phyloP scores from a whole-genome alignment of 306 rosid species.

The Vicia villosa region DNA sequence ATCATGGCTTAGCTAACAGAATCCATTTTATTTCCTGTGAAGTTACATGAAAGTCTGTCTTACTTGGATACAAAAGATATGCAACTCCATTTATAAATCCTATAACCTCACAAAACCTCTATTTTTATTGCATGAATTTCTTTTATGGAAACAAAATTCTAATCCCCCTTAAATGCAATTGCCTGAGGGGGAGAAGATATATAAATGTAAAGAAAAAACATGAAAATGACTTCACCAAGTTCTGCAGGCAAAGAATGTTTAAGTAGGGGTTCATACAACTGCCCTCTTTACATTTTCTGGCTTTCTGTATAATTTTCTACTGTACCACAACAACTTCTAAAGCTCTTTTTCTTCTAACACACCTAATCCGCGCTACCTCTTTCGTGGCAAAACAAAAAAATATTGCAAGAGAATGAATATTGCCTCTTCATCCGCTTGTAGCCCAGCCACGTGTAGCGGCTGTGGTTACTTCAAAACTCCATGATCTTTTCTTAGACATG shows the following conservation, averaged over 20 bases:
- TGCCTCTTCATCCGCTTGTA: slow-evolving; percentile 30
- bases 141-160: slow-evolving; percentile 16
- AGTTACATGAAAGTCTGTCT: background rate
- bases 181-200: slow-evolving; percentile 5
- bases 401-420: slow-evolving; percentile 32
- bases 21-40: background rate
- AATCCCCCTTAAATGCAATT: slow-evolving; percentile 16
- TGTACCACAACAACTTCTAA: slow-evolving; percentile 36
- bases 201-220: background rate
- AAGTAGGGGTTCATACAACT: slow-evolving; percentile 32
- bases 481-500: slow-evolving; percentile 40
- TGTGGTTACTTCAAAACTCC: slow-evolving; percentile 37
- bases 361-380: slow-evolving; percentile 28
- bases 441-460: slow-evolving; percentile 15
- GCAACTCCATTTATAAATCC: background rate
- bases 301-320: slow-evolving; percentile 40
- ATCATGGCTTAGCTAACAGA: background rate
- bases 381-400: slow-evolving; percentile 27
- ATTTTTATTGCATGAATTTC: slow-evolving; percentile 40
- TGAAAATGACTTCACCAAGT: slow-evolving; percentile 22
- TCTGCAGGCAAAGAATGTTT: slow-evolving; percentile 26
- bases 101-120: slow-evolving; percentile 15
- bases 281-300: slow-evolving; percentile 51
- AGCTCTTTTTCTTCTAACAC: slow-evolving; percentile 31
- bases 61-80: background rate